Evolutionary conservation across 1,284 basidiomycete genomes (phyloP).

Genomic region (Volvariella volvacea): DNA sequence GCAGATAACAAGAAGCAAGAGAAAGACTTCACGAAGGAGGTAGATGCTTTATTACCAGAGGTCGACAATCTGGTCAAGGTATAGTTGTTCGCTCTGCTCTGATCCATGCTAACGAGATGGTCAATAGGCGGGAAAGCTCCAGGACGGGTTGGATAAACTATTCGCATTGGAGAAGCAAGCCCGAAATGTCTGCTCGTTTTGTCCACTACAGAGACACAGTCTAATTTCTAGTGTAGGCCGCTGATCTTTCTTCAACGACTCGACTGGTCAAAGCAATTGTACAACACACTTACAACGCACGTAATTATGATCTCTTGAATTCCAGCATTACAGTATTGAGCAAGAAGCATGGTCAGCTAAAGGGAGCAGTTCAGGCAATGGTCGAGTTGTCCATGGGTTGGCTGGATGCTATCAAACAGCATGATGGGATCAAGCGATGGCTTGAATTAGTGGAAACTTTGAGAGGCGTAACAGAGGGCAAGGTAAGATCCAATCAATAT

Average conservation of each 20-base stretch:
- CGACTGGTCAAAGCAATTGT: constrained; percentile 74
- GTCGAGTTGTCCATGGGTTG: constrained; percentile 83
- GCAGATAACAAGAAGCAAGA: constrained; percentile 76
- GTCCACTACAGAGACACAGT: not conserved
- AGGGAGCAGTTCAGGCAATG: constrained; percentile 84
- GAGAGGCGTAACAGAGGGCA: constrained; percentile 91
- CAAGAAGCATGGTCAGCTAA: constrained; percentile 98
- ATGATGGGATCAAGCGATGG: constrained; percentile 72
- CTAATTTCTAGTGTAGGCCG: constrained; percentile 52
- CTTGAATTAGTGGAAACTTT: constrained; percentile 85
- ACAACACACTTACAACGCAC: constrained; percentile 68
- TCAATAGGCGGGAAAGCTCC: constrained; percentile 65
- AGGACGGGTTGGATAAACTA: constrained; percentile 88
- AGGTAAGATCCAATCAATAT: constrained; percentile 43
- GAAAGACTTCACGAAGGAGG: constrained; percentile 68
- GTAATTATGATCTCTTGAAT: constrained; percentile 69
- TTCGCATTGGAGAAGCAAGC: constrained; percentile 92
- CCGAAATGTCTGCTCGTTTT: constrained; percentile 66
- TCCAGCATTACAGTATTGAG: constrained; percentile 68
- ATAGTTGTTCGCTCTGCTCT: constrained; percentile 8
- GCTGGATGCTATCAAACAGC: constrained; percentile 67
- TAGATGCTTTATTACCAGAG: constrained; percentile 55
- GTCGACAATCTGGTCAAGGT: constrained; percentile 53
- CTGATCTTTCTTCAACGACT: constrained; percentile 88
- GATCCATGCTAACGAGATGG: constrained; percentile 6